Conservation (phyloP, 2,329 filamentous ascomycete species). For the Talaromyces sp. region DNA sequence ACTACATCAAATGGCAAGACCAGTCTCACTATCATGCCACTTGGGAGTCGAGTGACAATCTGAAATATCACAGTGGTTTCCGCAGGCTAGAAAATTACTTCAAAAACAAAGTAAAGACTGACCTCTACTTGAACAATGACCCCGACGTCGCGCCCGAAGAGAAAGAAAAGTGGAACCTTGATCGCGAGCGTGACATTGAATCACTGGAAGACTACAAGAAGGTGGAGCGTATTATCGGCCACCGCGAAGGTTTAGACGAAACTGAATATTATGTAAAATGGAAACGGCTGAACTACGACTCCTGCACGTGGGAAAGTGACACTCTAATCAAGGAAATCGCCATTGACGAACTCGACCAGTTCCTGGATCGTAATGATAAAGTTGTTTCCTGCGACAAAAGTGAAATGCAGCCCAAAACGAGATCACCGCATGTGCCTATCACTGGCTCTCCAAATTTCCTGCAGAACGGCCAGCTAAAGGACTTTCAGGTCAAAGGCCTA, state of each 20-base stretch:
- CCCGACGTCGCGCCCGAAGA: conserved; percentile 76
- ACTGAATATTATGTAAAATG: conserved; percentile 94
- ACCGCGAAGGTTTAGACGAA: conserved; percentile 73
- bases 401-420: conserved; percentile 72
- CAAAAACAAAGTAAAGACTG: conserved; percentile 70
- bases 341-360: conserved; percentile 88
- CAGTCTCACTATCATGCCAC: conserved; percentile 94
- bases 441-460: conserved; percentile 84
- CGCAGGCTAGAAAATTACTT: conserved; percentile 95
- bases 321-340: conserved; percentile 72
- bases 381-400: conserved; percentile 75
- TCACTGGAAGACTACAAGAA: conserved; percentile 85
- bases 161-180: conserved; percentile 90
- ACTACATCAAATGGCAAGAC: conserved; percentile 91
- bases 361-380: conserved; percentile 75
- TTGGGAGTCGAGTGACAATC: conserved; percentile 77
- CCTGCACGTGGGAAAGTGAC: conserved; percentile 87
- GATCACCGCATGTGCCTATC: conserved; percentile 67
- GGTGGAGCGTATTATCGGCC: conserved; percentile 87
- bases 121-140: conserved; percentile 72
- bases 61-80: conserved; percentile 75
- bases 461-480: conserved; percentile 75
- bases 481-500: conserved; percentile 89
- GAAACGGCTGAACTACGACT: conserved; percentile 90
- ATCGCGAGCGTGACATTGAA: conserved; percentile 86